Conservation (phyloP, 2,329 filamentous ascomycete species). For the Pseudopyrenochaeta lycopersici region DNA sequence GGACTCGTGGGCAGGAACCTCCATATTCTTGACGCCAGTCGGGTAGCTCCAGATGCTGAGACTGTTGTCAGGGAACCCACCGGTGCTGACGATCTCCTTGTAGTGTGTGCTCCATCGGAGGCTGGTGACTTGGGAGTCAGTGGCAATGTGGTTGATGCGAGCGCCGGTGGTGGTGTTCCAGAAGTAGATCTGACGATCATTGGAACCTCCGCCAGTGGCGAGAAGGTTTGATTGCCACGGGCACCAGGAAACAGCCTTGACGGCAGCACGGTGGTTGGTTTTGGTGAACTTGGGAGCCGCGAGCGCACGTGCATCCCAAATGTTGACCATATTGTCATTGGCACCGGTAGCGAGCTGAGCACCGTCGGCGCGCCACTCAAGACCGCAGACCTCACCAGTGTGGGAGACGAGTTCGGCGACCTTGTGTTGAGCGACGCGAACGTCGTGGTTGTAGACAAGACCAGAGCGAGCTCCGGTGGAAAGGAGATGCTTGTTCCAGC, state of each 20-base stretch:
- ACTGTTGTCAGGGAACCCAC: constrained; percentile 98
- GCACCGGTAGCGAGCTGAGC: constrained; percentile 96
- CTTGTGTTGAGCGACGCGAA: constrained; percentile 97
- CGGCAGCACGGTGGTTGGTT: constrained; percentile 98
- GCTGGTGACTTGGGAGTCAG: constrained; percentile 95
- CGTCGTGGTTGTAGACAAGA: constrained; percentile 97
- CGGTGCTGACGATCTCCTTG: constrained; percentile 97
- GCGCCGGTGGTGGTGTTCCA: constrained; percentile 99
- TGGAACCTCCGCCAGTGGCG: constrained; percentile 93
- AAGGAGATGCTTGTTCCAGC: constrained; percentile 98
- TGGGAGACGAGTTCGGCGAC: constrained; percentile 95
- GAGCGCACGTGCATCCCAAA: constrained; percentile 96
- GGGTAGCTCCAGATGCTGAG: constrained; percentile 99
- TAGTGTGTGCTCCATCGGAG: constrained; percentile 96
- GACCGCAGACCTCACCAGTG: constrained; percentile 96
- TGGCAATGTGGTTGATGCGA: constrained; percentile 98
- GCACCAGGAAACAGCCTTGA: constrained; percentile 98
- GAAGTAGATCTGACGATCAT: constrained; percentile 99
- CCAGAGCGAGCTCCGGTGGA: constrained; percentile 95
- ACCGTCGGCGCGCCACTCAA: constrained; percentile 97
- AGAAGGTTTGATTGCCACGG: constrained; percentile 98
- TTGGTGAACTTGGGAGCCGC: constrained; percentile 98
- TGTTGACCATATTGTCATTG: constrained; percentile 98
- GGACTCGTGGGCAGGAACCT: constrained; percentile 97
- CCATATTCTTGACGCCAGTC: constrained; percentile 93